A percentile compares a stretch with the other conserved stretches of the same genome.
phyloP scores from a whole-genome alignment of 768 basidiomycete genomes.

The Pisolithus microcarpus region DNA sequence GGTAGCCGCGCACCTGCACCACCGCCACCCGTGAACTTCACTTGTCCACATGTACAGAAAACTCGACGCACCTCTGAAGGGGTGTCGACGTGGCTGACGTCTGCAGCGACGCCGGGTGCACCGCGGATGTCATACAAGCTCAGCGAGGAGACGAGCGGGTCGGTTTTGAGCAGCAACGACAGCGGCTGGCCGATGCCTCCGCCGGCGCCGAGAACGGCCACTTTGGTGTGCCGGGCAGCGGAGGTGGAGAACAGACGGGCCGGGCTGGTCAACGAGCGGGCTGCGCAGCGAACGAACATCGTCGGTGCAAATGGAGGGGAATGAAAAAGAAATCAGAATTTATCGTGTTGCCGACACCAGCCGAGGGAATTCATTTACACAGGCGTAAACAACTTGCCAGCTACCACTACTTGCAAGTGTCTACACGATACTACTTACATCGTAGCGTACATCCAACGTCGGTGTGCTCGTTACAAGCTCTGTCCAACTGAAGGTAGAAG shows the following conservation, averaged over 20 bases:
- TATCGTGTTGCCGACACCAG: no score
- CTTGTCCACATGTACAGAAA: constrained; percentile 3
- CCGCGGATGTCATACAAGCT: constrained; percentile 93
- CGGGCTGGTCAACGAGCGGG: constrained; percentile 48
- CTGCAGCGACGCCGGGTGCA: constrained; percentile 94
- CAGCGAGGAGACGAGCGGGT: constrained; percentile 77
- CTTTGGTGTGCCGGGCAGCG: constrained; percentile 68
- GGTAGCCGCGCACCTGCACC: constrained; percentile 67
- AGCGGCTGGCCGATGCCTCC: constrained; percentile 99
- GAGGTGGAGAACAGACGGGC: constrained; percentile 74
- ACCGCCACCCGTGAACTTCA: constrained; percentile 4
- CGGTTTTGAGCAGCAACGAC: constrained; percentile 84
- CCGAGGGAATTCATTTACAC: no score
- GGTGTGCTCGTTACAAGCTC: no score
- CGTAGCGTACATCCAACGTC: no score
- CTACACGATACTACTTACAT: no score
- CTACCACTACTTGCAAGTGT: no score
- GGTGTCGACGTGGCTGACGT: constrained; percentile 92
- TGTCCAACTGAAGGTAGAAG: no score
- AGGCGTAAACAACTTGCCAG: no score
- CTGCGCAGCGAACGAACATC: constrained; percentile 64
- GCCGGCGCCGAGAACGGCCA: constrained; percentile 95
- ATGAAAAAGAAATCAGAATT: background rate
- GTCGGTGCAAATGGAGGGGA: no score
- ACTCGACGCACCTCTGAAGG: constrained; percentile 73